Base-by-base conservation (phyloP, 1,139 yeast species). In the Martiniozyma asiatica region DNA sequence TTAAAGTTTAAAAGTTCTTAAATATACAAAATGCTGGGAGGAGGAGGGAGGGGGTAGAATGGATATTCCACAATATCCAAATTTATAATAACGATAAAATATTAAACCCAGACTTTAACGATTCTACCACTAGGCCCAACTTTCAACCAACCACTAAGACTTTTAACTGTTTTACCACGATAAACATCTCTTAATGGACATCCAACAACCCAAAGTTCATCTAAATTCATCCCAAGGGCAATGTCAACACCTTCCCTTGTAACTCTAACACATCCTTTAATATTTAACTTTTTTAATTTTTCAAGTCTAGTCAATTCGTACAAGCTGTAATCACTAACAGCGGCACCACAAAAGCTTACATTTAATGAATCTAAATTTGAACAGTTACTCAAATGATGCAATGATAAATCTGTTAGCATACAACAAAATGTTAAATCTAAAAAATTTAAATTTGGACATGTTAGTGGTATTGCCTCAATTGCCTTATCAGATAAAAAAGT, bases 201-300 rank as follows among this genome's bases (percentile, higher is more conserved):
- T 48, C 78, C 89, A 11, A 82, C 67, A 13, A 77, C 62, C 43
- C 77, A 73, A 40, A 79, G 55, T 38, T 58, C 60, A 32, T 53
- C 59, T 39, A 79, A 57, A n/a, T 65, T 58, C 27, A 73, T 65
- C 24, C 76, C 75, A 22, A 76, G 51, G 18, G 79, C 48, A 8
- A 78, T 68, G 50, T 76, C 82, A 19, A 77, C 71, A 6, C 89
- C 89, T 8, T 79, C 75, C 43, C 81, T 59, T 1, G 89, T 78
- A 3, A 77, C 85, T 39, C 87, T 59, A 9, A 76, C 63, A 51
- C 92, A 79, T 1, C 89, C 89, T 27, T 71, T 72, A 17, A 78
- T 58, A 3, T 60, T 55, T 33, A 79, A 55, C 16, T 55, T 50
- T 34, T 65, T 63, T 35, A 79, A 55, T 23, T 58, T 50, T 35